phyloP scores from a whole-genome alignment of 805 yeast species.

The Candida montana region DNA sequence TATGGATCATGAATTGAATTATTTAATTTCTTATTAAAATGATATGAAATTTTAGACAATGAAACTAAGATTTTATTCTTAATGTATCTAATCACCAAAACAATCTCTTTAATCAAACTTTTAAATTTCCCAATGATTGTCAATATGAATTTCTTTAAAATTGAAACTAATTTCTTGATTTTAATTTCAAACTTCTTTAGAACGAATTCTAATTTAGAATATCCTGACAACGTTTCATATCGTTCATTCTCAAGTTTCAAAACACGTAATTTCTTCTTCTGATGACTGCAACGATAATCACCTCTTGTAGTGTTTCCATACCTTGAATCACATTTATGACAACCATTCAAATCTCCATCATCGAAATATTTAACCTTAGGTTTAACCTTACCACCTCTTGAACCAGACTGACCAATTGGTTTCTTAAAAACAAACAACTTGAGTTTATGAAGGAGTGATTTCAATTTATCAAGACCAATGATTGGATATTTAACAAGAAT shows the following conservation, averaged over 20 bases:
- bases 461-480: slow-evolving; percentile 1
- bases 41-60: slow-evolving; percentile 1
- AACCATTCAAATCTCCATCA: slow-evolving; percentile 1
- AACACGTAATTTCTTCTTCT: neutral
- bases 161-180: neutral
- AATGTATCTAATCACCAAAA: slow-evolving; percentile 1
- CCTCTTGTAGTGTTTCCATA: no score
- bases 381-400: no score
- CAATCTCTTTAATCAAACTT: neutral
- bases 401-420: neutral
- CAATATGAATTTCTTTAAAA: neutral
- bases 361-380: slow-evolving; percentile 1
- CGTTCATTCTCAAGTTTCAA: neutral
- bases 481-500: neutral
- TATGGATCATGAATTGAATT: neutral
- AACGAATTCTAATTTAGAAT: neutral
- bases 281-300: neutral
- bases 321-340: neutral
- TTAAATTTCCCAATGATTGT: neutral
- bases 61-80: neutral
- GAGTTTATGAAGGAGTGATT: slow-evolving; percentile 1
- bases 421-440: slow-evolving; percentile 3
- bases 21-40: slow-evolving; percentile 2
- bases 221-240: no score
- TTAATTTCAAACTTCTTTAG: neutral